Evolutionary conservation across 352 stramenopile genomes (phyloP).

Genomic region (Phytophthora idaei): DNA sequence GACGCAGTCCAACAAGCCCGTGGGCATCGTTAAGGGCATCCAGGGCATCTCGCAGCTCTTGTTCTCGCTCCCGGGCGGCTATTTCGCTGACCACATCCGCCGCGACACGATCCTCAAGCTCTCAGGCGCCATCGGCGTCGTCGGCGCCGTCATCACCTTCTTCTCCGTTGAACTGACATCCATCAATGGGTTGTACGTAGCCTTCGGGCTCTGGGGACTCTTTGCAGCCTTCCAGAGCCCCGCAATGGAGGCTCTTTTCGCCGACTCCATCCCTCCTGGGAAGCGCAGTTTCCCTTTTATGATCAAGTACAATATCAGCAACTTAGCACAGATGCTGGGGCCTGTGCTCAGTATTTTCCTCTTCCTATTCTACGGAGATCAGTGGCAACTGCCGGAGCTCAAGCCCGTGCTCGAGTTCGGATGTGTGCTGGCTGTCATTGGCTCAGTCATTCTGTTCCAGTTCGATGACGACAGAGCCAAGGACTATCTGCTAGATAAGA

Average conservation of each 20-base stretch:
- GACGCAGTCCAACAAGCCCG: conserved; percentile 73
- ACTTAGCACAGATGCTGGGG: conserved; percentile 67
- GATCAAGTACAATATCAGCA: conserved; percentile 86
- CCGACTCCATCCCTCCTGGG: conserved; percentile 74
- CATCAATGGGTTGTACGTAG: conserved; percentile 58
- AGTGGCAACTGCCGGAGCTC: conserved; percentile 63
- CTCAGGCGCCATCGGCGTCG: conserved; percentile 57
- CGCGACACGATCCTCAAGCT: conserved; percentile 73
- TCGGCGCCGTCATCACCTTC: conserved; percentile 57
- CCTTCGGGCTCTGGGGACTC: conserved; percentile 71
- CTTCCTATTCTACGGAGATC: conserved; percentile 68
- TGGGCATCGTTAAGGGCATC: conserved; percentile 84
- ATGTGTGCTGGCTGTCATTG: conserved; percentile 53
- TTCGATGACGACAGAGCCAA: conserved; percentile 71
- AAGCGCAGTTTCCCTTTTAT: conserved; percentile 74
- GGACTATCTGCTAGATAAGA: conserved; percentile 40
- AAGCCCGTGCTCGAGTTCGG: conserved; percentile 67
- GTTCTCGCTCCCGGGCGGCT: conserved; percentile 71
- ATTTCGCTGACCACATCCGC: conserved; percentile 70
- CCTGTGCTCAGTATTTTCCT: conserved; percentile 60
- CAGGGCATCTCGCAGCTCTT: conserved; percentile 80
- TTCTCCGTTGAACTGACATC: conserved; percentile 53
- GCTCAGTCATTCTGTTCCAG: conserved; percentile 50
- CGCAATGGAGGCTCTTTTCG: conserved; percentile 76
- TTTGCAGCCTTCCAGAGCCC: conserved; percentile 74